Base-by-base conservation (phyloP, 129 eudicot genomes). In the Arctium lappa region DNA sequence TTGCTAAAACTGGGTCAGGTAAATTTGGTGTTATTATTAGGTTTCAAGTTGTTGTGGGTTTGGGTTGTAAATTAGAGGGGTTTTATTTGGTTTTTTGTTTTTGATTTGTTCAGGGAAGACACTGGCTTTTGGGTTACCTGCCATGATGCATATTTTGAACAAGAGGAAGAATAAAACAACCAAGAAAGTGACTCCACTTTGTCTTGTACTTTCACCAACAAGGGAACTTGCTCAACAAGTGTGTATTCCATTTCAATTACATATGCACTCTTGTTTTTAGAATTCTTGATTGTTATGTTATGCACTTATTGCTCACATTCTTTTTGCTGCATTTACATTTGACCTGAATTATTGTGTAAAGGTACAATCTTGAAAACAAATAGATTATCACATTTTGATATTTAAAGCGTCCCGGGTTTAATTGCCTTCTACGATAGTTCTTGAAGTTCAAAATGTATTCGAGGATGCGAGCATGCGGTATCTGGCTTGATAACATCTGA, bases 161-260 rank as follows among this genome's bases (percentile, higher is more conserved):
- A 91, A 91, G 90, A 78, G 90, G 79, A 93, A 93, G 86, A 85
- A 84, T 70, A 83, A 73, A 39, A 73, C 82, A 27, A 77, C 88
- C 15, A 95, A 87, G 88, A 89, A 78, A 83, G 82, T 76, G 75
- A 89, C 89, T 78, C 99, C 99, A 6, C 92, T 86, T 72, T 93
- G 97, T 81, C 98, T 95, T 82, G 94, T 92, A 10, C 93, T 95
- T 69, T 87, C 99, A 32, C 99, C 99, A 31, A 95, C 99, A 60
- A 86, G 99, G 53, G 99, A 95, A 92, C 91, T 95, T 82, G 99
- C 99, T 75, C 99, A 95, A 88, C 99, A 95, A 87, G 99, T 93
- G 77, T 81, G 97, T 84, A 60, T 37, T n/a, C 72, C 40, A 36
- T 77, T 37, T 46, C 68, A 63, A 1, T 81, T 73, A 30, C 79